These are phyloP conservation scores for Phalaenopsis hybrid DNA, from an alignment of 116 monocot genomes.

Conservation along the genomic window DNA sequence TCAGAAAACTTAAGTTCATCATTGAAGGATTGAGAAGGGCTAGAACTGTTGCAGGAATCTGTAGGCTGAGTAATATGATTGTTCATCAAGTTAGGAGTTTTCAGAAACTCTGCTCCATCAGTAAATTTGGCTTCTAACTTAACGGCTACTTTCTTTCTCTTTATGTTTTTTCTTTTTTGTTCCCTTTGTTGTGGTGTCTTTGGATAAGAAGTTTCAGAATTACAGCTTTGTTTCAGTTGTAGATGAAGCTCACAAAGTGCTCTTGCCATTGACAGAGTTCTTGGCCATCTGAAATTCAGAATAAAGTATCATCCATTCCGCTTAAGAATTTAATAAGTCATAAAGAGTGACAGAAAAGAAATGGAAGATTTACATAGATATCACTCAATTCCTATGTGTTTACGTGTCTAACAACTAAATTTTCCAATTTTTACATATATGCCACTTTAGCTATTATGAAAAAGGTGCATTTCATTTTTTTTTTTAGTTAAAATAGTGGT, in stretches of 20 bases:
- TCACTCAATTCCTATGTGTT: too few species aligned
- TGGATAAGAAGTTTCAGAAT: constrained; percentile 29
- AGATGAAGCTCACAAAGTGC: constrained; percentile 60
- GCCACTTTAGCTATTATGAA: too few species aligned
- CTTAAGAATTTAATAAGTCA: not conserved
- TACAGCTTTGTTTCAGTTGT: constrained; percentile 20
- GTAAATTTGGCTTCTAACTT: constrained; percentile 29
- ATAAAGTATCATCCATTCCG: not conserved
- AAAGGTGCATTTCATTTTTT: too few species aligned
- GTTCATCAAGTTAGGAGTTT: not conserved
- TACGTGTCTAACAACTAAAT: too few species aligned
- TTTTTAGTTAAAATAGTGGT: too few species aligned
- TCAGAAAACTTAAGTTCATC: too few species aligned
- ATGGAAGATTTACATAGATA: too few species aligned
- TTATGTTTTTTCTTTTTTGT: constrained; percentile 26
- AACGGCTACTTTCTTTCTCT: constrained; percentile 13
- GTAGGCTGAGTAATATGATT: not conserved
- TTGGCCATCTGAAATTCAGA: constrained; percentile 42
- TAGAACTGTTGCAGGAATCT: not conserved
- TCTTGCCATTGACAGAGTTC: constrained; percentile 71
- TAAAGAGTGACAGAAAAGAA: not conserved
- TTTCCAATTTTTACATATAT: too few species aligned
- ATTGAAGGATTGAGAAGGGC: not conserved
- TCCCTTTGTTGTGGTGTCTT: constrained; percentile 49
- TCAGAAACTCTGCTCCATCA: constrained; percentile 12